Evolutionary conservation across 495 filamentous ascomycete genomes (phyloP), one percentile per base, ranked within the genome.

Genomic region (Annulohypoxylon maeteangense): DNA sequence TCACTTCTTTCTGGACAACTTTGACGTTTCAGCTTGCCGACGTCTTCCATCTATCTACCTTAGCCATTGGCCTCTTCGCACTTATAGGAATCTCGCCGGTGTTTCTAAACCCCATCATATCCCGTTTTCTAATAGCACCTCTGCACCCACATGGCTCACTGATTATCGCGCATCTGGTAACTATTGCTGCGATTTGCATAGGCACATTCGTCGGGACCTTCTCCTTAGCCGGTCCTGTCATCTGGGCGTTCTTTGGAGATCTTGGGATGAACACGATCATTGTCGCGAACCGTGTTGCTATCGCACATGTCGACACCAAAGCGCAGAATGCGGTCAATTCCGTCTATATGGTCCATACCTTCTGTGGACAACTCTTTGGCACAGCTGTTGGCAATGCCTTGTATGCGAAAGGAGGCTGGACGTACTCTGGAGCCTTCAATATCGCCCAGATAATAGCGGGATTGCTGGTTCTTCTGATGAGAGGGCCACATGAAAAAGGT

Each of bases 311-410:
- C 16, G 89, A 89, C 36, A 86, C 90, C 1, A 89, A 87, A 71
- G 89, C 87, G 0, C 80, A 90, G 14, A 93, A 92, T 73, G 75
- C 90, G 2, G 84, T 92, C 14, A 93, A 93, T 71, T 91, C 91
- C 0, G 88, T 87, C 7, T 93, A 89, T 68, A 92, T 93, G 91
- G 82, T 94, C 0, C 78, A 82, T 18, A 87, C 85, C 0, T 94
- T 94, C 72, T 87, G 83, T 67, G 91, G 91, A 0, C 91, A 93
- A 80, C 75, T 94, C 3, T 86, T 88, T 67, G 91, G 91, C 0
- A 93, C 91, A 0, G 82, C 88, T 0, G 89, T 87, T 1, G 91
- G 91, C 3, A 92, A 90, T 71, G 80, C 82, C 38, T 70, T 93
- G 1, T 93, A 91, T 76, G 88, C 89, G n/a, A 60, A 77, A 4